Base-by-base conservation (phyloP, 805 yeast species). In the Yarrowia bubula region DNA sequence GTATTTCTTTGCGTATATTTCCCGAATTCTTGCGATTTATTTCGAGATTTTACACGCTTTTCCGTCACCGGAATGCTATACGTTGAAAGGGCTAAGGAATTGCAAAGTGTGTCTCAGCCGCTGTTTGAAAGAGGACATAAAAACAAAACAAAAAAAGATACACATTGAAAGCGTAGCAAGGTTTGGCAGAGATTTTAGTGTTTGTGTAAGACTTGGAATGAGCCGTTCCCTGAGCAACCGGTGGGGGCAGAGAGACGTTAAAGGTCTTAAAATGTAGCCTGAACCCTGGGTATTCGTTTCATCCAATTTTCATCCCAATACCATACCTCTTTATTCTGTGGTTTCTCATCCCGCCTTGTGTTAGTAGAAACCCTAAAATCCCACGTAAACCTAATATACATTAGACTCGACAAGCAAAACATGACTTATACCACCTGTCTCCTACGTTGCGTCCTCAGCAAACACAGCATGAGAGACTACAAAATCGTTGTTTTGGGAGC, bases 401-500 rank as follows among this genome's bases (percentile, higher is more conserved):
- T 38, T 35, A 51, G 39, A n/a, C 60, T 17, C 44, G 11, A 10
- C 44, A 38, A 39, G 44, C 60, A 39, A 55, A 55, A 39, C 61
- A 55, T 55, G 33, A 55, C 61, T 35, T 55, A 41, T 38, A 51
- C 60, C 44, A 14, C 35, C 38, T 43, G 37, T 22, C 44, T 51
- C 60, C 60, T 39, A 51, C 43, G 37, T 15, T 28, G 37, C 57
- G 14, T 51, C 44, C 67, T 66, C 18, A 10, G 57, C 38, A 38
- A 37, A 48, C 39, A 18, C 58, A 51, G 37, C 50, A 66, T 66
- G 67, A 61, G 67, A 83, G 98, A 92, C 74, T 92, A 92, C 75
- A 91, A 90, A 74, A 79, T 95, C 50, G 98, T 90, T 15, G 95
- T 93, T 17, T 79, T 93, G 66, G 99, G 99, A 67, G 96, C 97